Percentiles rank a stretch among this genome's conserved stretches.
Evolutionary conservation across 768 basidiomycete species (phyloP).

Genomic region (Suillus luteus): DNA sequence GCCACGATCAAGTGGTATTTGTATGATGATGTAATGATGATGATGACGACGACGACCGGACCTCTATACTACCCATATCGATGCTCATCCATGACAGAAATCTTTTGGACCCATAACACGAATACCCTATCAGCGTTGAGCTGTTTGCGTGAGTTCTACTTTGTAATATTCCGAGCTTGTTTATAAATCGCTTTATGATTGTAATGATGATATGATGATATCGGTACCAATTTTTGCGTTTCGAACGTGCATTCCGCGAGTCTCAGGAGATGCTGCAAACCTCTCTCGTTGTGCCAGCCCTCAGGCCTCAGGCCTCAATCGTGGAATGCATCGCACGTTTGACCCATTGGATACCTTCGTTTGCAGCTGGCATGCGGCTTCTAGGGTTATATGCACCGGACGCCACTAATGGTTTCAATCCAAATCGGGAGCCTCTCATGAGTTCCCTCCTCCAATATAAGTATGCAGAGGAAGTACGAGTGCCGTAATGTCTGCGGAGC

Average conservation of each 20-base stretch:
- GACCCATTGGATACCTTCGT: not conserved
- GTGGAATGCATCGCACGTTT: not conserved
- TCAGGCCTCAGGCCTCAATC: not conserved
- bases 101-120: not conserved
- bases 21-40: slow-evolving; percentile 27
- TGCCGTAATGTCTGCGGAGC: not conserved
- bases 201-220: not conserved
- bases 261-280: not conserved
- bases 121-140: not conserved
- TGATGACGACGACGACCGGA: slow-evolving; percentile 15
- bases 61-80: not conserved
- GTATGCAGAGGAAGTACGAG: not conserved
- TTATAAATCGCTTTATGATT: not conserved
- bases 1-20: slow-evolving; percentile 48
- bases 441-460: not conserved
- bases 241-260: not conserved
- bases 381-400: not conserved
- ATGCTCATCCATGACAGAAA: not conserved
- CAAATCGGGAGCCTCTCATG: not conserved
- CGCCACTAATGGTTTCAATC: not conserved
- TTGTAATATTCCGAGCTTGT: not conserved
- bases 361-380: not conserved
- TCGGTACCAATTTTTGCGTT: not conserved
- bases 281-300: not conserved
- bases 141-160: not conserved